Evolutionary conservation across 768 basidiomycete genomes (phyloP).

Genomic region (Coprinopsis sp.): DNA sequence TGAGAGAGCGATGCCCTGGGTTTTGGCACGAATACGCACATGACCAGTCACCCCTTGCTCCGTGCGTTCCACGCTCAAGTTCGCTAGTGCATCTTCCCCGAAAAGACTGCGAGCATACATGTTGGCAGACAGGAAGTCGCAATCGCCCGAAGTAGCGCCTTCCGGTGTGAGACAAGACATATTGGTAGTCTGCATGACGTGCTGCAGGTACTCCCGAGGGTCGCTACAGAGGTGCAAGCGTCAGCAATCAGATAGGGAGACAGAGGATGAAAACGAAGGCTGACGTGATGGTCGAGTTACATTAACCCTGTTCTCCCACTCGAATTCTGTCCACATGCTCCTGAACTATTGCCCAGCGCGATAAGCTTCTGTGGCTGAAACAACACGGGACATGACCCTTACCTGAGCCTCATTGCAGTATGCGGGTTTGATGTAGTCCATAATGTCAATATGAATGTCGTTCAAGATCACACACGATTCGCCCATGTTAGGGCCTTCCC

Average conservation of each 20-base stretch:
- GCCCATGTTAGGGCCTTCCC: constrained; percentile 84
- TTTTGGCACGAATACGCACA: constrained; percentile 94
- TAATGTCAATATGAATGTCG: constrained; percentile 97
- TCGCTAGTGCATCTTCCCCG: constrained; percentile 95
- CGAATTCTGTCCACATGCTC: constrained; percentile 99
- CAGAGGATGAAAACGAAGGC: constrained; percentile 26
- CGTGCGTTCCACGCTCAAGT: constrained; percentile 86
- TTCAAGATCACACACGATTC: constrained; percentile 93
- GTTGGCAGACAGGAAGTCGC: constrained; percentile 95
- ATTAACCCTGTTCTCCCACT: constrained; percentile 99
- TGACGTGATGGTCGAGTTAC: constrained; percentile 80
- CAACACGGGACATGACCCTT: constrained; percentile 22
- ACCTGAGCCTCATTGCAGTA: constrained; percentile 95
- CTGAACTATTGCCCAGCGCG: constrained; percentile 58
- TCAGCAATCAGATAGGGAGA: neutral
- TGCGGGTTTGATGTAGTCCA: constrained; percentile 97
- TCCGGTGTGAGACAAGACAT: constrained; percentile 97
- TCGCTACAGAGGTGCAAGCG: constrained; percentile 41
- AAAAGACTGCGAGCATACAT: constrained; percentile 95
- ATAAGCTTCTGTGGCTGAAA: neutral
- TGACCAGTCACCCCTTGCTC: constrained; percentile 87
- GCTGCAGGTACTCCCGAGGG: constrained; percentile 84
- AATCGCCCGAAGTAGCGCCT: constrained; percentile 91
- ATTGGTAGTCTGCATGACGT: constrained; percentile 96
- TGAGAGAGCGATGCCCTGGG: constrained; percentile 93